Percentiles rank a stretch among this genome's conserved stretches.
Conservation (phyloP, 2,329 filamentous ascomycete species). For the Chaetomiaceae sp. region DNA sequence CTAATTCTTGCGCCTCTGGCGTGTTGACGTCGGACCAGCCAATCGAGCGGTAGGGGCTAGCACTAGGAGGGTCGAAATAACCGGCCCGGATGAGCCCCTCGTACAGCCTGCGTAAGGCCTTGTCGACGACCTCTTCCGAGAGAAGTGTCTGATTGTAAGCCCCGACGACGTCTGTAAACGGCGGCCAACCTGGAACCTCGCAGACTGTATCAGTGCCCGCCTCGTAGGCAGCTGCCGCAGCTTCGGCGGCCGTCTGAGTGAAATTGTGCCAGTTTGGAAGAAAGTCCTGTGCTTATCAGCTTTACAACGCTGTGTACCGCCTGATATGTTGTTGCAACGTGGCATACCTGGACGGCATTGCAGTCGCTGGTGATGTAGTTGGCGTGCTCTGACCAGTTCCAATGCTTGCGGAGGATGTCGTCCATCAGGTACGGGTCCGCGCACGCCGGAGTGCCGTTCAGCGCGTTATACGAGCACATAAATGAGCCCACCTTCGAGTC, state of each 20-base stretch:
- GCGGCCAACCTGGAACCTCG: conserved; percentile 20
- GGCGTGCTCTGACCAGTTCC: conserved; percentile 26
- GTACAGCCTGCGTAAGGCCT: conserved; percentile 31
- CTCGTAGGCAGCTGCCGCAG: conserved; percentile 19
- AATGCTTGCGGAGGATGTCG: conserved; percentile 49
- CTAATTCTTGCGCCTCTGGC: conserved; percentile 49
- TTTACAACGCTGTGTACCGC: too few species aligned
- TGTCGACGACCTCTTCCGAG: conserved; percentile 29
- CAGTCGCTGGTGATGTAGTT: conserved; percentile 21
- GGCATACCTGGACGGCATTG: conserved; percentile 15
- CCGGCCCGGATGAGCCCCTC: conserved; percentile 34
- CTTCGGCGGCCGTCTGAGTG: conserved; percentile 19
- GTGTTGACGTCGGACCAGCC: conserved; percentile 52
- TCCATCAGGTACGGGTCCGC: conserved; percentile 54
- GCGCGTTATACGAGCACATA: conserved; percentile 60
- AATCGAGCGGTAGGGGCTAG: conserved; percentile 44
- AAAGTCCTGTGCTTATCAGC: conserved; percentile 14
- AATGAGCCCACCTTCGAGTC: conserved; percentile 54
- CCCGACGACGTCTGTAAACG: conserved; percentile 21
- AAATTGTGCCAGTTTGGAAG: conserved; percentile 23
- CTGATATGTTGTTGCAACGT: not conserved
- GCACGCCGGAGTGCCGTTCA: conserved; percentile 54
- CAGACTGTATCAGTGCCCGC: conserved; percentile 27
- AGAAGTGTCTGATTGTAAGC: conserved; percentile 29
- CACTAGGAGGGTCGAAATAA: conserved; percentile 29